Conservation (phyloP, 2,329 filamentous ascomycete genomes). For the Cordyceps pruinosa region DNA sequence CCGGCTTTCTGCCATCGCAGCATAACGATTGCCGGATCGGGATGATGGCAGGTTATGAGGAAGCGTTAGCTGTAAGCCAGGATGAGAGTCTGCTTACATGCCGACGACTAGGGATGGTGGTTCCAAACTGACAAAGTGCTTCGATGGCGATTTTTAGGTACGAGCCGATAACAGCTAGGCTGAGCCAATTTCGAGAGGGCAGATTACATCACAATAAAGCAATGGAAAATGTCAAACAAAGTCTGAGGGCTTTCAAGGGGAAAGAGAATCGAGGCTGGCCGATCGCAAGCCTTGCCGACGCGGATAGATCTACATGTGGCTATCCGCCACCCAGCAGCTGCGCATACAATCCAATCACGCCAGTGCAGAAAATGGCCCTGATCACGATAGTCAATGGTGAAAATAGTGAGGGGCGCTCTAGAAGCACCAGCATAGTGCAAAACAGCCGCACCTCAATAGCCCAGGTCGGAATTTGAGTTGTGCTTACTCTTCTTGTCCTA, state of each 20-base stretch:
- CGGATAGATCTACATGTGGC: neutral
- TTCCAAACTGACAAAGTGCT: neutral
- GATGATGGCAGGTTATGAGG: neutral
- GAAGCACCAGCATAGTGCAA: neutral
- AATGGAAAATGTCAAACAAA: neutral
- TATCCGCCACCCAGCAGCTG: neutral
- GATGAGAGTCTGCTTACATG: slow-evolving; percentile 3
- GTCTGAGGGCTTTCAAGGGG: neutral
- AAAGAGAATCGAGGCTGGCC: neutral
- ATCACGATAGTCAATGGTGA: neutral
- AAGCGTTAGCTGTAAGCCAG: neutral
- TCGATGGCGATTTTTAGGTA: neutral
- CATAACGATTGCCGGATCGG: slow-evolving; percentile 10
- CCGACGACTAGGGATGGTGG: neutral
- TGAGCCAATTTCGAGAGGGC: neutral
- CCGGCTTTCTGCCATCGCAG: neutral
- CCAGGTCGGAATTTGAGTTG: slow-evolving; percentile 3
- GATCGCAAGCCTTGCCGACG: neutral
- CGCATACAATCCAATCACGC: neutral
- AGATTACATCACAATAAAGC: neutral
- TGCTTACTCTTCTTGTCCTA: slow-evolving; percentile 11
- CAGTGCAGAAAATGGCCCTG: neutral
- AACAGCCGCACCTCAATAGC: neutral
- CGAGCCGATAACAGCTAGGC: neutral
- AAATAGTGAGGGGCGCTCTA: neutral